Base-by-base conservation (phyloP, 805 yeast genomes). In the Hagleromyces aurorensis region DNA sequence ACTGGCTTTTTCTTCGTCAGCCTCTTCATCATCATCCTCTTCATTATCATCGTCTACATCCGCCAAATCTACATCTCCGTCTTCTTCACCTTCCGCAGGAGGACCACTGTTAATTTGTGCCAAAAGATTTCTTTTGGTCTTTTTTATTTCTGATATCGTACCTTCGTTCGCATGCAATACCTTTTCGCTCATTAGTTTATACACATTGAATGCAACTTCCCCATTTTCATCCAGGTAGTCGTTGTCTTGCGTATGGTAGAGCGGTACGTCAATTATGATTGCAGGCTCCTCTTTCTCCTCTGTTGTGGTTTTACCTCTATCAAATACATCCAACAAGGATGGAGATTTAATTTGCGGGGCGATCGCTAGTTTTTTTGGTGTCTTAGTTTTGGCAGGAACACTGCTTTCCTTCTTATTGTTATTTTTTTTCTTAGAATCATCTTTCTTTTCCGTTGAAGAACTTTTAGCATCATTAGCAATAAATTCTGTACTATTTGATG, bases 221-320 rank as follows among this genome's bases (percentile, higher is more conserved):
- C 59, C 59, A 34, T 55, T 54, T 39, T 55, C 61, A 33, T 55
- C 57, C 21, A 55, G 24, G 34, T 54, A 55, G 6, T 52, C 52
- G 23, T 46, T 50, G 13, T 33, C 28, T 4, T 43, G 35, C 4
- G 50, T 29, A n/a, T 46, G 31, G 25, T 43, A 46, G 14, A 55
- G 28, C 8, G 61, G 61, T 13, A 55, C 45, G 30, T 55, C 52
- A 10, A 55, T 21, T 5, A 54, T 38, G 15, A 52, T 32, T 3
- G 46, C 36, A 3, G 52, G 52, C 7, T 48, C 48, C 18, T 38
- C 43, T 13, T 31, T 32, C 19, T 38, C 40, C 8, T 37, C 33
- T 6, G 17, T 23, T 7, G 38, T 32, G 6, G 22, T 23, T 23
- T 40, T 36, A 7, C 37, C 37, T 10, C 38, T 32, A 21, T 40